Evolutionary conservation across 768 basidiomycete genomes (phyloP), one percentile per base, ranked within the genome.

Genomic region (Amanita brunnescens): DNA sequence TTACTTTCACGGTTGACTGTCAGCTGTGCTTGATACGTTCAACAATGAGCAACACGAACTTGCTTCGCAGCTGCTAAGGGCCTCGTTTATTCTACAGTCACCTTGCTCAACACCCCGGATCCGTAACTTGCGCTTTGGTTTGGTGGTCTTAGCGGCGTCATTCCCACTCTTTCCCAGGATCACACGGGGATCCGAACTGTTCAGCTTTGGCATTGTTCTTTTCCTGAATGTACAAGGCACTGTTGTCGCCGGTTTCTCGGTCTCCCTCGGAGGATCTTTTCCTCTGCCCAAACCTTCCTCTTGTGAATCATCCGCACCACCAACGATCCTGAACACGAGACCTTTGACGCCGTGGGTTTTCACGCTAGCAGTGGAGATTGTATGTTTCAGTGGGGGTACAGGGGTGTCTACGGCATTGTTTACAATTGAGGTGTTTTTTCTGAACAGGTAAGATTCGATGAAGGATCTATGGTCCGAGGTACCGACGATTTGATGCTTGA

Each of bases 21-120:
- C 34, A 51, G 40, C 41, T 51, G 42, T 41, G 35, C 33, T 6
- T 5, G 20, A 51, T 26, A 43, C 23, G 23, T 12, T n/a, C n/a
- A n/a, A 30, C 21, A 13, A 23, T 21, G 24, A n/a, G n/a, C 20
- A 20, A 33, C 29, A 29, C 14, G 20, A 49, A 51, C 49, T 51
- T 32, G 43, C 49, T 51, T 51, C 49, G 49, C 49, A 51, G n/a
- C 5, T 42, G 21, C 38, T 38, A 14, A 51, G 42, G 41, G 49
- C 49, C 30, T 51, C 49, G 21, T 51, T 42, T 33, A 23, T 51
- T 26, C 20, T 30, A 32, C 23, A 26, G 21, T 51, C 34, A 32
- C 21, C 49, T 33, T 42, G 29, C 29, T 51, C 49, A 3, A 51
- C 29, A 14, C 41, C 49, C 23, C 26, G 20, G 12, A 51, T 43